Base-by-base conservation (phyloP, 257 asterid genomes). In the Rehmannia glutinosa region DNA sequence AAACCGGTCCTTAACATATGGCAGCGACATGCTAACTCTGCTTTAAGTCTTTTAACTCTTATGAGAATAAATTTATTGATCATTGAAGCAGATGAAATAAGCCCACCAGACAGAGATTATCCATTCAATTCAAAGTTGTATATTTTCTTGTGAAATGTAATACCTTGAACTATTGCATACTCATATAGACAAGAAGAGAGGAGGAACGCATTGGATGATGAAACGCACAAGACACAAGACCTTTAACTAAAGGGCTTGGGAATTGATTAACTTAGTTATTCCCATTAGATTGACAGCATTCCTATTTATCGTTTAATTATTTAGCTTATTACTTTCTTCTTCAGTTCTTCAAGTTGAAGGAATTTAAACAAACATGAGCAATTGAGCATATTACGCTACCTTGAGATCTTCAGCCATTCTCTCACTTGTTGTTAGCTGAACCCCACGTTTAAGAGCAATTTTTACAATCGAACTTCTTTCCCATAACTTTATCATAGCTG, bases 391-490 rank as follows among this genome's bases (percentile, higher is more conserved):
- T 41, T 38, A 16, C 28, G 62, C 61, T 80, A 94, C 99, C 97
- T 94, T 91, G 71, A 94, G 84, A 81, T 94, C 97, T 80, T 94
- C 99, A 10, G 99, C 97, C 95, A 94, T 94, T 80, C 99, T 80
- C 81, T 88, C 99, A 80, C 99, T 94, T 27, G 97, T 87, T 50
- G 99, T 91, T 66, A 94, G 86, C 77, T 91, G 97, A 71, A 94
- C 97, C 30, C 97, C 97, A 35, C 96, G 96, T 77, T 94, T 94
- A 46, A 94, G 86, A 35, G 97, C 95, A 60, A 94, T 69, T 80
- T 94, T 94, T 0, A 83, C 96, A 55, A 94, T 85, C 17, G 95
- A 86, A 83, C 99, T 91, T 77, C 80, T 84, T 79, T 87, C 95
- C 99, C 97, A 94, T 70, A 94, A 73, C 87, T 91, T 94, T 71